Percentiles rank a stretch among this genome's conserved stretches.
phyloP scores from a whole-genome alignment of 2,329 filamentous ascomycete genomes.

The Thielaviopsis musarum region DNA sequence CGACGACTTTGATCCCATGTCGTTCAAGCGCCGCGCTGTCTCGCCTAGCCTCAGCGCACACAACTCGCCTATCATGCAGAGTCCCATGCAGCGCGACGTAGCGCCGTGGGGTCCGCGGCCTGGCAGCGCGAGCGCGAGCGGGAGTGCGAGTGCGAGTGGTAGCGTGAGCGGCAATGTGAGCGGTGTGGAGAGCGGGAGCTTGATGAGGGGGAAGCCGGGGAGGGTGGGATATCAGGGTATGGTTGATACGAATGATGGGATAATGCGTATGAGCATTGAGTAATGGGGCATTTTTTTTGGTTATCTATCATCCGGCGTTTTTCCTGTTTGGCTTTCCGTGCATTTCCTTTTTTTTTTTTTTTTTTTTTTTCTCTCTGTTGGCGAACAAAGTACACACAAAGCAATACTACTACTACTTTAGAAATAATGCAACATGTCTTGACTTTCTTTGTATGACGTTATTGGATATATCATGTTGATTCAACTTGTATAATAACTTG shows the following conservation, averaged over 20 bases:
- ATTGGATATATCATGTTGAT: neutral
- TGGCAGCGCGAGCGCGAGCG: constrained; percentile 40
- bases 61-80: constrained; percentile 77
- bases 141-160: constrained; percentile 29
- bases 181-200: constrained; percentile 19
- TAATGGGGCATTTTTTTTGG: constrained; percentile 22
- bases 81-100: constrained; percentile 56
- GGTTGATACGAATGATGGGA: constrained; percentile 84
- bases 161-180: constrained; percentile 21
- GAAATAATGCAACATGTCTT: neutral
- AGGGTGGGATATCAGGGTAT: constrained; percentile 77
- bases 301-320: neutral
- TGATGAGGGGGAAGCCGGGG: constrained; percentile 36
- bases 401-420: neutral
- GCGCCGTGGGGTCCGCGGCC: constrained; percentile 57
- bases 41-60: constrained; percentile 82
- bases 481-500: neutral
- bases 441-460: neutral
- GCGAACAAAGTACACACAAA: neutral
- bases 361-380: neutral
- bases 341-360: neutral
- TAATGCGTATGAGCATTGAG: constrained; percentile 97
- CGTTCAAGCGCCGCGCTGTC: constrained; percentile 82
- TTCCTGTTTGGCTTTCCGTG: too few species aligned
- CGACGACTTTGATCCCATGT: constrained; percentile 74